Conservation (phyloP, 1,139 yeast species). For the Scheffersomyces stambukii region DNA sequence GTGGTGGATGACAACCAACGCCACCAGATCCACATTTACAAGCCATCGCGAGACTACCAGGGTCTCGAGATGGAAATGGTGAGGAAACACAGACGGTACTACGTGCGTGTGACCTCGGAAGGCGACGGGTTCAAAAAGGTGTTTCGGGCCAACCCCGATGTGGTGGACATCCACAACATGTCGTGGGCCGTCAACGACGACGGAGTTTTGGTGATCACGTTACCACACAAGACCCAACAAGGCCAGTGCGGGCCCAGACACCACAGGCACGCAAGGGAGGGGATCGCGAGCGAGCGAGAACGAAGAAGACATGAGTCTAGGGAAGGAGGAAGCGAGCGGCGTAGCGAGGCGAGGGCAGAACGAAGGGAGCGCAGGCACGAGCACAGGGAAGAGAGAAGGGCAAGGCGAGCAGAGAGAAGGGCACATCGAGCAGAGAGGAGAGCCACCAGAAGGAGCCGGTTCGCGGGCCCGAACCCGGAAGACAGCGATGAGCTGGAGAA, state of each 20-base stretch:
- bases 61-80: conserved; percentile 9
- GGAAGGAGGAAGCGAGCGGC: background rate
- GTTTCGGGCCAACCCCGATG: background rate
- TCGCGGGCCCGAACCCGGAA: too few relatives aligned
- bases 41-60: conserved; percentile 5
- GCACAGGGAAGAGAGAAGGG: too few relatives aligned
- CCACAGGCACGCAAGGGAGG: conserved; percentile 1
- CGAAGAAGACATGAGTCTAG: background rate
- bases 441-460: too few relatives aligned
- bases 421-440: too few relatives aligned
- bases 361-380: too few relatives aligned
- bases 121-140: background rate
- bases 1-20: too few relatives aligned
- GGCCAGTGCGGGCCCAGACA: background rate
- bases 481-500: too few relatives aligned
- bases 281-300: conserved; percentile 1
- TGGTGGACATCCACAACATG: background rate
- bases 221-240: conserved; percentile 1
- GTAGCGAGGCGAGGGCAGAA: too few relatives aligned
- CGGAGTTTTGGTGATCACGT: conserved; percentile 1
- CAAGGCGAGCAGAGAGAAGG: too few relatives aligned
- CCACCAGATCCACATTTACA: conserved; percentile 7
- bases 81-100: conserved; percentile 2
- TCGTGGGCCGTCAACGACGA: too few relatives aligned
- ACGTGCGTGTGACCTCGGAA: conserved; percentile 6